These are phyloP conservation scores for Ascochyta lentis DNA, from an alignment of 2,329 filamentous ascomycete genomes.

Conservation along the genomic window DNA sequence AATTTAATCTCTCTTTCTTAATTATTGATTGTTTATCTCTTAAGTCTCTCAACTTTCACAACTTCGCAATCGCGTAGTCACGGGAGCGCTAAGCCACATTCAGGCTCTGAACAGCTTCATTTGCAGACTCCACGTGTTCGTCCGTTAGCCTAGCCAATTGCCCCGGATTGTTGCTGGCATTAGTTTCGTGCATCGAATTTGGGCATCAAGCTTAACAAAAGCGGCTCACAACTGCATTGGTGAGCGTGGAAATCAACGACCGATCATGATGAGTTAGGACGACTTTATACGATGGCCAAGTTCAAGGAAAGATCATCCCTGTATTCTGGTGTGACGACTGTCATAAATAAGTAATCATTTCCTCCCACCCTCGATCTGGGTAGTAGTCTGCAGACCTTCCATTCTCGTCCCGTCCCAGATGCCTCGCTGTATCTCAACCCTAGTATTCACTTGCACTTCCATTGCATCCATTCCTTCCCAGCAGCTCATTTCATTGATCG, in stretches of 20 bases:
- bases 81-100: conserved; percentile 15
- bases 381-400: conserved; percentile 8
- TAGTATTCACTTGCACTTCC: conserved; percentile 36
- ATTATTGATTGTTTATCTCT: too few relatives aligned
- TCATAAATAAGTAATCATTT: neutral
- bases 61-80: conserved; percentile 19
- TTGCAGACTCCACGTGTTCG: conserved; percentile 1
- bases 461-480: conserved; percentile 23
- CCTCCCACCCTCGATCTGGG: conserved; percentile 19
- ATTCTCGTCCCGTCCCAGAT: conserved; percentile 21
- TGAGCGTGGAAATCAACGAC: too few relatives aligned
- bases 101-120: neutral
- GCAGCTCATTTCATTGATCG: conserved; percentile 10
- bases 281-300: neutral
- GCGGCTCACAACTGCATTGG: too few relatives aligned
- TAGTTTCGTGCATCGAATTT: neutral
- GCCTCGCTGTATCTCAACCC: conserved; percentile 37
- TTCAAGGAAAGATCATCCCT: neutral
- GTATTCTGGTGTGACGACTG: neutral
- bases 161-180: neutral
- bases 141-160: neutral
- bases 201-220: too few relatives aligned
- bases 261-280: neutral
- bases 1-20: too few relatives aligned
- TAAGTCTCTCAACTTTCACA: too few relatives aligned